A percentile compares a stretch with the other conserved stretches of the same genome.
Evolutionary conservation across 2,329 filamentous ascomycete genomes (phyloP).

Genomic region (Fusarium buxicola): DNA sequence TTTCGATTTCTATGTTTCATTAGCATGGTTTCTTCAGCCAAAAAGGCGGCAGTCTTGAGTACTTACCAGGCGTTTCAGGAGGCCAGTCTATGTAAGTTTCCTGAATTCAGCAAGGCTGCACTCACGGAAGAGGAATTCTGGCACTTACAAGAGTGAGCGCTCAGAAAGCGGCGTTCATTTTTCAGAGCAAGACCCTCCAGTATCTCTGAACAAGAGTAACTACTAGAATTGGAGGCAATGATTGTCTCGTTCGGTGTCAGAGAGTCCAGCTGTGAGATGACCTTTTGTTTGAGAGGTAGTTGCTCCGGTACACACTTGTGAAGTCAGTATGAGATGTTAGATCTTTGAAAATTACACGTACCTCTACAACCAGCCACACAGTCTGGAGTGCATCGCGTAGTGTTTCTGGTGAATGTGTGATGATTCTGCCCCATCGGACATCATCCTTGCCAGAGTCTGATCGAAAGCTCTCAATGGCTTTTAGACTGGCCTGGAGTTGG

Average conservation of each 20-base stretch:
- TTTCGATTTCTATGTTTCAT: conserved; percentile 40
- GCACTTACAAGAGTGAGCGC: conserved; percentile 57
- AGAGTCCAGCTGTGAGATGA: conserved; percentile 55
- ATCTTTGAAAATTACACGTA: neutral
- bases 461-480: conserved; percentile 44
- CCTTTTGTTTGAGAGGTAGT: conserved; percentile 54
- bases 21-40: accelerated
- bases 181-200: conserved; percentile 51
- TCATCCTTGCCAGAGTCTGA: neutral
- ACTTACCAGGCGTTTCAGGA: conserved; percentile 47
- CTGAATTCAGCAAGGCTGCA: neutral
- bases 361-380: conserved; percentile 48
- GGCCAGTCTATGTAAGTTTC: conserved; percentile 45
- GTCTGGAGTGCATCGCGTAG: conserved; percentile 35
- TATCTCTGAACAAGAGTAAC: conserved; percentile 58
- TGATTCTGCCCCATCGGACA: conserved; percentile 36
- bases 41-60: no score
- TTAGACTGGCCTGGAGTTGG: conserved; percentile 44
- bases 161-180: conserved; percentile 52
- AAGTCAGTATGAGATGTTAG: neutral
- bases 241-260: conserved; percentile 51
- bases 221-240: conserved; percentile 61
- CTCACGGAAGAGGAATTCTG: accelerated
- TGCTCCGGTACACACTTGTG: conserved; percentile 58
- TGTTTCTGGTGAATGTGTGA: conserved; percentile 33